phyloP scores from a whole-genome alignment of 1,284 basidiomycete species.

The Naganishia sp. region DNA sequence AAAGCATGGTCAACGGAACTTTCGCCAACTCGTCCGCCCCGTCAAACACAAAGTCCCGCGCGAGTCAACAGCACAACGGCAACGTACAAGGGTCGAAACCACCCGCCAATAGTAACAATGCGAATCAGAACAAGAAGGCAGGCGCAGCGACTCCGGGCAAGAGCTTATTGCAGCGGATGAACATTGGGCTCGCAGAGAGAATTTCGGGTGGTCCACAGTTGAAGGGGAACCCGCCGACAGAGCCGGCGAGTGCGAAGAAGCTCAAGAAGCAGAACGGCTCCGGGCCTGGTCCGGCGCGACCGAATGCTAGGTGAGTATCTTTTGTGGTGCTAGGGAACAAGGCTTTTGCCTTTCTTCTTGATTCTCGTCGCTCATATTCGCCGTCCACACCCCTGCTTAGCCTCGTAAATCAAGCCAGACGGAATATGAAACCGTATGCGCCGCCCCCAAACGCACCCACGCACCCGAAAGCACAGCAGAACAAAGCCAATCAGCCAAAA shows the following conservation, averaged over 20 bases:
- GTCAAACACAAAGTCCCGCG: neutral
- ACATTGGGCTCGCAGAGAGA: conserved; percentile 14
- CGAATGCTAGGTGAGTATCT: conserved; percentile 8
- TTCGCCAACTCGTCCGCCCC: neutral
- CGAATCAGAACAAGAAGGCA: conserved; percentile 19
- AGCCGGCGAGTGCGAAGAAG: conserved; percentile 2
- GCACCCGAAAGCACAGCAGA: conserved; percentile 8
- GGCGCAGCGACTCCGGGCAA: conserved; percentile 12
- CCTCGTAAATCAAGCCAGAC: conserved; percentile 16
- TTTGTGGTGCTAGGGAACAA: neutral
- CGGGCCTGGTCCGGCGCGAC: conserved; percentile 5
- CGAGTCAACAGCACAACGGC: conserved; percentile 15
- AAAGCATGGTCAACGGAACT: conserved; percentile 8
- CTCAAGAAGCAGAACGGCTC: conserved; percentile 5
- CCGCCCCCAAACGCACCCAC: conserved; percentile 1
- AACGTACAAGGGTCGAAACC: neutral
- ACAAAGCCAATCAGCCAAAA: neutral
- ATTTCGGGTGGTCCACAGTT: conserved; percentile 15
- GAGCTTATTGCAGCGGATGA: conserved; percentile 26
- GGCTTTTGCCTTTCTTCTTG: neutral
- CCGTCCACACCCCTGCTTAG: neutral
- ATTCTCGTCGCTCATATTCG: neutral
- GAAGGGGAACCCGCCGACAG: neutral
- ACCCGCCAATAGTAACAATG: conserved; percentile 9
- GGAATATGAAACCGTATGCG: conserved; percentile 24